phyloP scores from a whole-genome alignment of 257 asterid genomes.

The Penstemon barbatus region DNA sequence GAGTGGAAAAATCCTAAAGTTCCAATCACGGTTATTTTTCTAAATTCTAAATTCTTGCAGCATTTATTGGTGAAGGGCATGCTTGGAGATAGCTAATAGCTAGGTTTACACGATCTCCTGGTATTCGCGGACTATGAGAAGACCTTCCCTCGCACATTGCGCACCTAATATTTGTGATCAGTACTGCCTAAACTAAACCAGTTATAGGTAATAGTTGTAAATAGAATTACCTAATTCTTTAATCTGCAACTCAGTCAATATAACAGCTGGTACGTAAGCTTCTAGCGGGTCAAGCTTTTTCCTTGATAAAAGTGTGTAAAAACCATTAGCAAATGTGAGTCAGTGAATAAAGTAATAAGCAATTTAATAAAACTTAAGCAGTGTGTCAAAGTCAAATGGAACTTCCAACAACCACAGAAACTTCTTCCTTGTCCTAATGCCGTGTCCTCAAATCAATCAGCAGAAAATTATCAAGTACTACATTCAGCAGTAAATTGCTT shows the following conservation, averaged over 20 bases:
- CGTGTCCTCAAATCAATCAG: slow-evolving; percentile 2
- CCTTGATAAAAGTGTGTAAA: slow-evolving; percentile 41
- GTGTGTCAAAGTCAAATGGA: not conserved
- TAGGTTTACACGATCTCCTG: too few relatives aligned
- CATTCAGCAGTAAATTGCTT: not conserved
- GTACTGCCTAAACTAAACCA: not conserved
- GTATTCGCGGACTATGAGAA: not conserved
- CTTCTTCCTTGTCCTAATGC: not conserved
- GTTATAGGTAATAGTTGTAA: slow-evolving; percentile 1
- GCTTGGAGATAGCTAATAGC: too few relatives aligned
- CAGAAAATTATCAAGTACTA: not conserved
- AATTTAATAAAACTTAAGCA: not conserved
- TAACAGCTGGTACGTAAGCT: slow-evolving; percentile 85
- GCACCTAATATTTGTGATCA: not conserved
- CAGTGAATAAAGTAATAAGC: not conserved
- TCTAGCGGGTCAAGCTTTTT: slow-evolving; percentile 95
- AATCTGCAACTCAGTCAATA: slow-evolving; percentile 83
- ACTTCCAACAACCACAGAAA: not conserved
- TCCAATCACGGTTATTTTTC: too few relatives aligned
- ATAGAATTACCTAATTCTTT: slow-evolving; percentile 71
- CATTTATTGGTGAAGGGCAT: too few relatives aligned
- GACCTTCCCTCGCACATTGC: not conserved
- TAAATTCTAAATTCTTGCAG: too few relatives aligned
- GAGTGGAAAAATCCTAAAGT: not conserved
- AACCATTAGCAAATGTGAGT: slow-evolving; percentile 1